These are phyloP conservation scores for Cymodocea nodosa DNA, from an alignment of 116 monocot genomes.

Conservation along the genomic window DNA sequence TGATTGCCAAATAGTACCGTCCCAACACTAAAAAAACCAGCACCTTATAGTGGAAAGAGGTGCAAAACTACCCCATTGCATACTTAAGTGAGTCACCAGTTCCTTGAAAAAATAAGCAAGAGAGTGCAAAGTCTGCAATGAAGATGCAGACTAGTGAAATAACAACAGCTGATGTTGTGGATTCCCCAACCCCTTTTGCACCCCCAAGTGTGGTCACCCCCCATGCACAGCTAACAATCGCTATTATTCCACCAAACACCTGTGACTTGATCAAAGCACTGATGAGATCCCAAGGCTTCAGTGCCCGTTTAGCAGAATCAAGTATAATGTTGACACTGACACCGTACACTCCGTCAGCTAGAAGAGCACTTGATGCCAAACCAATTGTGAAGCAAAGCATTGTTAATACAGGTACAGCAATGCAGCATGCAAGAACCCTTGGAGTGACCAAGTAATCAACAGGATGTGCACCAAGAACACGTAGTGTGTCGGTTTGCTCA, in stretches of 20 bases:
- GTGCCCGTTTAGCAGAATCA: slow-evolving; percentile 61
- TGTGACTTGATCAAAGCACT: slow-evolving; percentile 81
- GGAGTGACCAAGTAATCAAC: slow-evolving; percentile 84
- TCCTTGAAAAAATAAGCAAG: slow-evolving; percentile 77
- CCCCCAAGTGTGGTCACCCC: slow-evolving; percentile 82
- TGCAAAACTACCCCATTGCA: slow-evolving; percentile 3
- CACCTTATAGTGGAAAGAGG: neutral
- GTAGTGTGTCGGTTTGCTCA: slow-evolving; percentile 82
- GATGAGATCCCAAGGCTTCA: slow-evolving; percentile 76
- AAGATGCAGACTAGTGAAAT: slow-evolving; percentile 86
- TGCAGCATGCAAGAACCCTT: slow-evolving; percentile 67
- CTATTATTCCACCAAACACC: slow-evolving; percentile 75
- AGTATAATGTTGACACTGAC: slow-evolving; percentile 80
- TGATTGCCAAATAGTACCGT: no score
- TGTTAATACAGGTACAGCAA: slow-evolving; percentile 75
- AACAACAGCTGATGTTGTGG: slow-evolving; percentile 87
- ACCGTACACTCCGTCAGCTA: slow-evolving; percentile 69
- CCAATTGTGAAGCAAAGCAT: slow-evolving; percentile 70
- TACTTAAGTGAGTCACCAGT: slow-evolving; percentile 39
- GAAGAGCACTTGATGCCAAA: slow-evolving; percentile 69
- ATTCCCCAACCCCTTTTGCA: slow-evolving; percentile 96
- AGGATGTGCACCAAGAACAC: slow-evolving; percentile 64
- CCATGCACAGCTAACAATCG: slow-evolving; percentile 88
- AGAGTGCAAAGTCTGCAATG: slow-evolving; percentile 68
- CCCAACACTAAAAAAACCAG: no score